These are phyloP conservation scores for Nicotiana otophora DNA, from an alignment of 257 asterid species.

Conservation along the genomic window DNA sequence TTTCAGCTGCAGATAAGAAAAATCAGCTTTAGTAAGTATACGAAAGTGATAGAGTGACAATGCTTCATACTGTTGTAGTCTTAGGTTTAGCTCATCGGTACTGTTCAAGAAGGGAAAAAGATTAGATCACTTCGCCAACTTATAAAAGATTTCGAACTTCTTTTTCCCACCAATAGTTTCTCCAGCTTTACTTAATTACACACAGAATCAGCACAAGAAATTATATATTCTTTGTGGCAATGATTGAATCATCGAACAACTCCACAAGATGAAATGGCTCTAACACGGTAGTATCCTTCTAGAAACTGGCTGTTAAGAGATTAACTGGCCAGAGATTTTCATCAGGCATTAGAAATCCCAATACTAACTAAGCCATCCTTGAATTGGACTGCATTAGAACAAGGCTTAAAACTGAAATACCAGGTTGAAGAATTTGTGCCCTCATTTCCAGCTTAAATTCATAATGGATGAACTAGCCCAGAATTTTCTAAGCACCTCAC, in stretches of 20 bases:
- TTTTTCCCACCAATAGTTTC: not conserved
- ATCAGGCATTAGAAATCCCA: not conserved
- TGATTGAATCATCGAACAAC: not conserved
- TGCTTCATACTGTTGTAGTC: not conserved
- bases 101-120: not conserved
- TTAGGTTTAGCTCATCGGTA: not conserved
- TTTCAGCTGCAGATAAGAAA: constrained; percentile 74
- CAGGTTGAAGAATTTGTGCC: not conserved
- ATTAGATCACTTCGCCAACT: not conserved
- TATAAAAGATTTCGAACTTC: not conserved
- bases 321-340: not conserved
- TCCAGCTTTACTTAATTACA: not conserved
- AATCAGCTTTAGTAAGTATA: not conserved
- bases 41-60: not conserved
- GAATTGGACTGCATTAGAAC: not conserved
- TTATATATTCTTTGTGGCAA: not conserved
- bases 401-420: not conserved
- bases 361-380: not conserved
- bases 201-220: not conserved
- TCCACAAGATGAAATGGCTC: not conserved
- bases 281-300: not conserved
- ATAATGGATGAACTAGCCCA: not conserved
- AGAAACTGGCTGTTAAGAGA: not conserved
- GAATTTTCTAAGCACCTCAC: not conserved
- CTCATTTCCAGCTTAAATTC: not conserved